phyloP scores from a whole-genome alignment of 352 stramenopile species.

The Globisporangium echinulatum region DNA sequence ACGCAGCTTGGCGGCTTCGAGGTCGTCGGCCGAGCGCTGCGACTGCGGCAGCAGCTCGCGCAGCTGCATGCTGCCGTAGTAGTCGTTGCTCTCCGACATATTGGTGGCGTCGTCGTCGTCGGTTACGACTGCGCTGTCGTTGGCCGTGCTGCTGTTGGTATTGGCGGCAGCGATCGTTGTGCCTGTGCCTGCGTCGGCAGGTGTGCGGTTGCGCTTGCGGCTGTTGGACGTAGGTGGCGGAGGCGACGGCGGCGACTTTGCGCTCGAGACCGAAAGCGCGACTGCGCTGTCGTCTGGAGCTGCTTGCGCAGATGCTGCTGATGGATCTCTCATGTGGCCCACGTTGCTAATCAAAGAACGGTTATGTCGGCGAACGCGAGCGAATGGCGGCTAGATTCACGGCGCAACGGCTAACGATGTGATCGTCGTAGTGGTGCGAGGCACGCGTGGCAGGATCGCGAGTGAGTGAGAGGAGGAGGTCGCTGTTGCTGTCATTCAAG shows the following conservation, averaged over 20 bases:
- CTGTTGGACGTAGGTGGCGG: constrained; percentile 7
- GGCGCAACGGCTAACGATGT: not conserved
- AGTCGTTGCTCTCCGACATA: constrained; percentile 11
- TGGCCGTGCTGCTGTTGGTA: not conserved
- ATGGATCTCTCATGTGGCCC: not conserved
- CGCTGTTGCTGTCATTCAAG: too few relatives aligned
- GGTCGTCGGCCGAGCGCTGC: not conserved
- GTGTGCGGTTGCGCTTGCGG: constrained; percentile 8
- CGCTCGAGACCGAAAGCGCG: not conserved
- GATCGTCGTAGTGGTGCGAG: not conserved
- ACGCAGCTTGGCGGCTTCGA: constrained; percentile 1
- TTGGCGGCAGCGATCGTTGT: not conserved
- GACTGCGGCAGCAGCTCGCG: constrained; percentile 4
- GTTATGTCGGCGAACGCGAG: not conserved
- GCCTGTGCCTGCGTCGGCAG: not conserved
- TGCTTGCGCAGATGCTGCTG: not conserved
- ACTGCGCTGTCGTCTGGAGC: not conserved
- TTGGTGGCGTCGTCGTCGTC: not conserved
- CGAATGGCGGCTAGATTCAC: not conserved
- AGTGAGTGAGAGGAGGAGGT: not conserved
- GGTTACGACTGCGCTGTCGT: not conserved
- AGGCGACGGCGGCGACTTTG: not conserved
- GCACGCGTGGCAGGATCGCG: not conserved
- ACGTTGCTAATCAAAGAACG: not conserved
- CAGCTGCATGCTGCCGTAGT: constrained; percentile 17